Evolutionary conservation across 805 yeast species (phyloP), one percentile per base, ranked within the genome.

Genomic region (Candida pini): DNA sequence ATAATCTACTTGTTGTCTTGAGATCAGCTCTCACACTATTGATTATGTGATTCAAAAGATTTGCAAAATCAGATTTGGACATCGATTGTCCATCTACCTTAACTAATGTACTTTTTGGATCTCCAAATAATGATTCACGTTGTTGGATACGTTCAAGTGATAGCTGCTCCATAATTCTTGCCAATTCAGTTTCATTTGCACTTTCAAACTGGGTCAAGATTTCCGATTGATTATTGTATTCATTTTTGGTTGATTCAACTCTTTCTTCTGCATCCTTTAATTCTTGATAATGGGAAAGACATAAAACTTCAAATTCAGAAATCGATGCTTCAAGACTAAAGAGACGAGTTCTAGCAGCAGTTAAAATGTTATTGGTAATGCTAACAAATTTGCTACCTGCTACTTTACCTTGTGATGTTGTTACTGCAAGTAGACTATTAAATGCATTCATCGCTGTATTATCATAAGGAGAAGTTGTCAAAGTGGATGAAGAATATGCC

Each of bases 261-360:
- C 28, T 18, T 10, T 34, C 33, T 6, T 34, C 28, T 2, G 35
- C 8, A 12, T 13, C 10, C 8, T 27, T 17, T 18, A 40, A 24
- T n/a, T 33, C 38, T 17, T 15, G 13, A 9, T 31, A 20, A 5
- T 21, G 24, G 3, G 13, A 18, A 8, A 24, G 2, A 1, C 33
- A 25, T 16, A 21, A 20, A 2, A 19, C 24, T 22, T 35, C 40
- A 19, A 34, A 33, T 5, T 24, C 19, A 18, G 28, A 26, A 26
- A 45, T 14, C 9, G 29, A 22, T 12, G 23, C 25, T 2, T 23
- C 12, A 10, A 43, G 31, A 16, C 34, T 35, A 31, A 43, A 39
- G 7, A 45, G 15, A 15, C 43, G 37, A 17, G 35, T 35, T 34
- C 44, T 33, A 7, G 46, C 46, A 9, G 47, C 37, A n/a, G 43